phyloP scores from a whole-genome alignment of 306 rosid genomes.

The Malus sylvestris region DNA sequence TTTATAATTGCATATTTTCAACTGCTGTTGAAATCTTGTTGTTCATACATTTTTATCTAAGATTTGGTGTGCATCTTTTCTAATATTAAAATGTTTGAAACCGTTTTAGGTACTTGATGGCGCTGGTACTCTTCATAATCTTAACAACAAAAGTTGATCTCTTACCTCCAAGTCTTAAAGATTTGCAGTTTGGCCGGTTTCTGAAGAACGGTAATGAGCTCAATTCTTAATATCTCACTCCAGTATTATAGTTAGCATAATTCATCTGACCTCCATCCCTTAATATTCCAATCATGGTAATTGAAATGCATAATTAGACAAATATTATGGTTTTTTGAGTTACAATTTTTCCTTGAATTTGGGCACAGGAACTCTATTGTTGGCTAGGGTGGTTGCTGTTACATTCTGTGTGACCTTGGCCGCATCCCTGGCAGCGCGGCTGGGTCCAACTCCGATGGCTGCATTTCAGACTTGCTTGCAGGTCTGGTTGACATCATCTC shows the following conservation, averaged over 20 bases:
- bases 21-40: background rate
- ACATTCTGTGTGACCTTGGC: slow-evolving; percentile 92
- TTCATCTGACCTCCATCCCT: background rate
- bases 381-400: slow-evolving; percentile 83
- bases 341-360: background rate
- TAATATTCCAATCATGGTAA: background rate
- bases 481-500: slow-evolving; percentile 89
- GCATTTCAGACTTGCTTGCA: slow-evolving; percentile 92
- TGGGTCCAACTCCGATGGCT: slow-evolving; percentile 84
- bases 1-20: background rate
- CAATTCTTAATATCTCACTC: background rate
- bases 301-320: background rate
- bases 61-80: background rate
- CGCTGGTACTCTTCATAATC: slow-evolving; percentile 44
- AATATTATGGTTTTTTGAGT: background rate
- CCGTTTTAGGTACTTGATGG: slow-evolving; percentile 69
- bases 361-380: slow-evolving; percentile 50
- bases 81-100: background rate
- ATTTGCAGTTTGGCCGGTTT: slow-evolving; percentile 69
- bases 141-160: slow-evolving; percentile 60
- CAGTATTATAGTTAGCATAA: background rate
- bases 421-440: slow-evolving; percentile 80
- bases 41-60: background rate
- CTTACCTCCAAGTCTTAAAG: slow-evolving; percentile 67
- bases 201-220: slow-evolving; percentile 60